Evolutionary conservation across 1,284 basidiomycete species (phyloP).

Genomic region (Apiotrichum montevideense): DNA sequence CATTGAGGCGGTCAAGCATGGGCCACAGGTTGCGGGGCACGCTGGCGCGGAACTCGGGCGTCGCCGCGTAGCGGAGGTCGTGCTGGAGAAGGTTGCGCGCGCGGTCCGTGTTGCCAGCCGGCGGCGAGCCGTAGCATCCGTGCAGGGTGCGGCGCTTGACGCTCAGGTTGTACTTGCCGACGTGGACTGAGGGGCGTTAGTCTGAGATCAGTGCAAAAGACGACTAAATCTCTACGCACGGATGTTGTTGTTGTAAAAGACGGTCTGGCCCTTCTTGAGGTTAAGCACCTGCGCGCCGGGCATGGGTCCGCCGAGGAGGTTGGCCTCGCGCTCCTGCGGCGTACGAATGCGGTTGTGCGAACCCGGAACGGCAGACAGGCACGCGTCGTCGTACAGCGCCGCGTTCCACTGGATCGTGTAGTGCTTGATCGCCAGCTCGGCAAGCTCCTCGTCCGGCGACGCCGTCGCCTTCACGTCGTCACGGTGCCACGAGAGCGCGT

Average conservation of each 20-base stretch:
- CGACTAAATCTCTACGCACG: constrained; percentile 49
- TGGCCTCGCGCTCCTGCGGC: constrained; percentile 57
- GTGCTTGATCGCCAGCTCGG: constrained; percentile 58
- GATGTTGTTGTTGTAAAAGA: constrained; percentile 77
- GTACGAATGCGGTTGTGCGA: constrained; percentile 61
- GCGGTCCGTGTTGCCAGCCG: constrained; percentile 57
- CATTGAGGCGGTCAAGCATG: constrained; percentile 60
- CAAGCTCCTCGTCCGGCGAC: constrained; percentile 58
- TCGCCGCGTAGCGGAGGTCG: constrained; percentile 53
- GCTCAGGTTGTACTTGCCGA: constrained; percentile 52
- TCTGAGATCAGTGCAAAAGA: background rate
- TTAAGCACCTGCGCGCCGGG: constrained; percentile 59
- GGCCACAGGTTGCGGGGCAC: constrained; percentile 52
- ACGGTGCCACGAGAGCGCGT: constrained; percentile 74
- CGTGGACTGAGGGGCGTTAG: constrained; percentile 15
- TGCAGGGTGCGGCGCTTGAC: constrained; percentile 64
- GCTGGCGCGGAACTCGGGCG: constrained; percentile 52
- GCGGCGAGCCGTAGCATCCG: constrained; percentile 60
- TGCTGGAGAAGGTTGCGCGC: constrained; percentile 77
- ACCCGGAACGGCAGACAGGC: constrained; percentile 66
- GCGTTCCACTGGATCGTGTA: constrained; percentile 78
- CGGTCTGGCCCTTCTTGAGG: constrained; percentile 64
- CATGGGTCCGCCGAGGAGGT: constrained; percentile 59
- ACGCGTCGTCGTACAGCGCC: constrained; percentile 67
- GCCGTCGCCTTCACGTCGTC: constrained; percentile 67